Evolutionary conservation across 306 rosid genomes (phyloP).

Genomic region (Rosa multiflora): DNA sequence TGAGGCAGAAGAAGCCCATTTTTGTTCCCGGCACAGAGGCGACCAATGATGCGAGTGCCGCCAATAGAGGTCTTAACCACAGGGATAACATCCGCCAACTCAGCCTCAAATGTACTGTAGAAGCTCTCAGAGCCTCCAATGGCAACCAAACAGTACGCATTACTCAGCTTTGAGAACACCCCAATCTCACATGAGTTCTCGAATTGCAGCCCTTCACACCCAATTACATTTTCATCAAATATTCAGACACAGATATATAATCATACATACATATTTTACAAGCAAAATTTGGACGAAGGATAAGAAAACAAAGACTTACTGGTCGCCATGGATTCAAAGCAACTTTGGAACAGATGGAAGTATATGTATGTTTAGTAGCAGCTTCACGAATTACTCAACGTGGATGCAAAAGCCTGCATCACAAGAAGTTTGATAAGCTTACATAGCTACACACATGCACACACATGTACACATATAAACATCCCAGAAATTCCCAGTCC

Average conservation of each 20-base stretch:
- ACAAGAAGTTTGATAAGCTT: background rate
- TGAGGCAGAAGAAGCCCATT: slow-evolving; percentile 97
- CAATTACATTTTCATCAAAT: background rate
- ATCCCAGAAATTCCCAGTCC: background rate
- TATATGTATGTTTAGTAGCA: background rate
- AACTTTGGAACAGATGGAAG: background rate
- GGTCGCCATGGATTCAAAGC: slow-evolving; percentile 13
- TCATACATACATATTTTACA: background rate
- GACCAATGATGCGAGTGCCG: slow-evolving; percentile 89
- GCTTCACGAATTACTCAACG: background rate
- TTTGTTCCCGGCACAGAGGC: slow-evolving; percentile 94
- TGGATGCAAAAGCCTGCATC: background rate
- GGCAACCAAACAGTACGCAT: slow-evolving; percentile 93
- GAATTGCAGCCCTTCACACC: slow-evolving; percentile 71
- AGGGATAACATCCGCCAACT: slow-evolving; percentile 75
- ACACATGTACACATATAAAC: background rate
- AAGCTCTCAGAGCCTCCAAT: slow-evolving; percentile 96
- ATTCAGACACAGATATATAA: background rate
- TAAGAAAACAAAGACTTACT: background rate
- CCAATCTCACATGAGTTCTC: slow-evolving; percentile 92
- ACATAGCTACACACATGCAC: background rate
- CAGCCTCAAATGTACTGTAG: slow-evolving; percentile 82
- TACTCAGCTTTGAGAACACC: slow-evolving; percentile 93
- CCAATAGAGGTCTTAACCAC: slow-evolving; percentile 82
- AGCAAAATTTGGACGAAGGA: background rate